Evolutionary conservation across 2,329 filamentous ascomycete species (phyloP).

Genomic region (Verticillium albo-atrum): DNA sequence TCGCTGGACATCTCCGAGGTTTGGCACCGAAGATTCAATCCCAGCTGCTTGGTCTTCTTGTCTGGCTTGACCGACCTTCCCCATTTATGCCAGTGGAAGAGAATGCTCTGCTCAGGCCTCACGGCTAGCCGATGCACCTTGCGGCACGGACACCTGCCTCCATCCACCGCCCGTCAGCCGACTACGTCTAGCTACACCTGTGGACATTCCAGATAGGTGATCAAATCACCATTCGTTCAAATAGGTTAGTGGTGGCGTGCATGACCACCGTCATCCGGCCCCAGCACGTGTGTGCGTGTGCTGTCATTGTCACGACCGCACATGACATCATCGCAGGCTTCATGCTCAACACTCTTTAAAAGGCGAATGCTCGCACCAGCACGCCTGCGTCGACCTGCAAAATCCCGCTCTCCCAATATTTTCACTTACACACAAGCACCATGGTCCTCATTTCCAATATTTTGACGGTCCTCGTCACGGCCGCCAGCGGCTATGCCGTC

Average conservation of each 20-base stretch:
- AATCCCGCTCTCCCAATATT: neutral
- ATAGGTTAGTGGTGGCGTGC: neutral
- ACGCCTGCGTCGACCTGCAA: neutral
- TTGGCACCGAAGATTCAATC: no score
- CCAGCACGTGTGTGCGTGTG: neutral
- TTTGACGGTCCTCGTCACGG: slow-evolving; percentile 9
- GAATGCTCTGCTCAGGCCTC: no score
- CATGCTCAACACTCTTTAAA: neutral
- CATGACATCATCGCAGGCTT: neutral
- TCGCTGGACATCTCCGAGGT: no score
- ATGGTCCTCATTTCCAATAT: slow-evolving; percentile 12
- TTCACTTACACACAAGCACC: neutral
- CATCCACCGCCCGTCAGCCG: no score
- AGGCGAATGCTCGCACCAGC: neutral
- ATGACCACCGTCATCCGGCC: neutral
- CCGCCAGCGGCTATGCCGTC: slow-evolving; percentile 17
- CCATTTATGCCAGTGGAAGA: no score
- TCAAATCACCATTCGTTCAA: neutral
- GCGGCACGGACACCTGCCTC: no score
- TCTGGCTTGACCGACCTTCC: no score
- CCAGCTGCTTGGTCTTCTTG: no score
- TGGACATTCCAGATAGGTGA: neutral
- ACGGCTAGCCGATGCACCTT: no score
- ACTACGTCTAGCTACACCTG: neutral
- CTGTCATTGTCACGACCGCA: neutral